A percentile compares a stretch with the other conserved stretches of the same genome.
phyloP scores from a whole-genome alignment of 306 rosid species.

The Trichosanthes truncata region DNA sequence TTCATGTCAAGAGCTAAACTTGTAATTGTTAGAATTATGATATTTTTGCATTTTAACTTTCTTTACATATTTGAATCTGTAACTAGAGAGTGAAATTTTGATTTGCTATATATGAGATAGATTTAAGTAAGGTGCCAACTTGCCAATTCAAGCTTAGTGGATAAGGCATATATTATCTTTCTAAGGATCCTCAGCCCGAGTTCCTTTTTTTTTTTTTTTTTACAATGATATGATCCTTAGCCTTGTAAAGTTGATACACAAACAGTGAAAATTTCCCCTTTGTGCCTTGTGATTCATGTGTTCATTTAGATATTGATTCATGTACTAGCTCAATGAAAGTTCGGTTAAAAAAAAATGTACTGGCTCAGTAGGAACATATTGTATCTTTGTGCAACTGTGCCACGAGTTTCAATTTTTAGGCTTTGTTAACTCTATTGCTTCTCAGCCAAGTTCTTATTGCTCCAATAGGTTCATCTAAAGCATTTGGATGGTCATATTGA shows the following conservation, averaged over 20 bases:
- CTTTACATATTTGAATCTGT: not conserved
- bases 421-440: not conserved
- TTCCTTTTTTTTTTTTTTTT: not conserved
- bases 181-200: not conserved
- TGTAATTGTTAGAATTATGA: not conserved
- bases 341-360: not conserved
- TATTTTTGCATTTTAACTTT: not conserved
- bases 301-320: not conserved
- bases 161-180: not conserved
- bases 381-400: not conserved
- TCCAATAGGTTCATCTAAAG: conserved; percentile 70
- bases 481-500: conserved; percentile 96
- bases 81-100: not conserved
- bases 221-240: not conserved
- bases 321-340: not conserved
- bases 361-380: not conserved
- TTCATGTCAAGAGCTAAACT: not conserved
- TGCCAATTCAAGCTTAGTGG: not conserved
- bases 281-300: not conserved
- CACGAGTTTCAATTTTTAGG: not conserved
- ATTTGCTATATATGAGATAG: not conserved
- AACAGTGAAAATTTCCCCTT: not conserved
- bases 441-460: conserved; percentile 3
- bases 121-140: not conserved
- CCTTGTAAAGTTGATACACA: not conserved